Conservation (phyloP, 345 rosid species). For the Dovyalis caffra region DNA sequence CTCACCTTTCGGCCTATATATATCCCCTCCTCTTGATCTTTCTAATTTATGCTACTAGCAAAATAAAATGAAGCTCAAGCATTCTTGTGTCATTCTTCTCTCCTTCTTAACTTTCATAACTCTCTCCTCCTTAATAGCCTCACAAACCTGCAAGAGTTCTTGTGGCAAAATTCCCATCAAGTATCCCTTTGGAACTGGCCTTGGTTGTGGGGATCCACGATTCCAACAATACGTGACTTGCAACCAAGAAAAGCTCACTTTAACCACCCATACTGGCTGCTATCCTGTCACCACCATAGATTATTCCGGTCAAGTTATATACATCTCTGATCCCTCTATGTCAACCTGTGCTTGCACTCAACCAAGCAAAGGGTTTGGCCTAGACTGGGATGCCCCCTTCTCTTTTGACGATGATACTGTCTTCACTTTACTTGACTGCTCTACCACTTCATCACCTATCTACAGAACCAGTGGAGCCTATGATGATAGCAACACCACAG, state of each 20-base stretch:
- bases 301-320: constrained; percentile 52
- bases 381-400: constrained; percentile 88
- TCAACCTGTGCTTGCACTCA: constrained; percentile 83
- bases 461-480: constrained; percentile 28
- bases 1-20: background rate
- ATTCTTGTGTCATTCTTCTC: constrained; percentile 2
- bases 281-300: constrained; percentile 71
- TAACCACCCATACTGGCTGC: constrained; percentile 76
- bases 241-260: constrained; percentile 47
- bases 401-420: constrained; percentile 68
- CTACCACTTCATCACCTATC: constrained; percentile 55
- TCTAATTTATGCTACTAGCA: background rate
- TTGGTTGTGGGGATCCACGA: constrained; percentile 84
- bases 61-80: constrained; percentile 27
- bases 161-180: constrained; percentile 61
- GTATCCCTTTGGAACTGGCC: constrained; percentile 80
- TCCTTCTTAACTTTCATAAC: constrained; percentile 17
- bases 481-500: constrained; percentile 22
- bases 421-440: constrained; percentile 82
- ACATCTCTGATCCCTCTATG: constrained; percentile 78
- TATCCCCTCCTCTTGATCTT: background rate
- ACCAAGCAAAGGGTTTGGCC: constrained; percentile 77
- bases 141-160: constrained; percentile 62
- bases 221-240: constrained; percentile 66
- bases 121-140: constrained; percentile 37